Evolutionary conservation across 106 monocot species (phyloP).

Genomic region (Triglochin maritima): DNA sequence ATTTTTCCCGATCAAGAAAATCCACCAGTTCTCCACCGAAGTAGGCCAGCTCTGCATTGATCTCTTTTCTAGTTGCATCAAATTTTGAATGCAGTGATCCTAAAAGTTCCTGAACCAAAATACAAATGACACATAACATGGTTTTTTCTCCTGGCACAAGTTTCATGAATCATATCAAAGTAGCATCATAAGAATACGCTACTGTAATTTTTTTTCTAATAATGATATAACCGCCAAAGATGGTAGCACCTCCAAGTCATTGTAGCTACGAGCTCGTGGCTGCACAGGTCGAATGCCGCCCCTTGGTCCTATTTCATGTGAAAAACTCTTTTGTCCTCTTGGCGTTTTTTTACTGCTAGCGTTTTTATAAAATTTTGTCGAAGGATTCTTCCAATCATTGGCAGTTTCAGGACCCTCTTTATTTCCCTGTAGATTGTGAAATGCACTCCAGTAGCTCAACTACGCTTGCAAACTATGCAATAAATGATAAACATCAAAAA

Average conservation of each 20-base stretch:
- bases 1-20: slow-evolving; percentile 25
- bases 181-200: no score
- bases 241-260: slow-evolving; percentile 41
- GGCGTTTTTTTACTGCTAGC: slow-evolving; percentile 10
- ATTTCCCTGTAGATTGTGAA: slow-evolving; percentile 14
- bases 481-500: not conserved
- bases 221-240: not conserved
- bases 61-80: slow-evolving; percentile 40
- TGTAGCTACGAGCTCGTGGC: slow-evolving; percentile 45
- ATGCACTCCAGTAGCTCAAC: not conserved
- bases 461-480: no score
- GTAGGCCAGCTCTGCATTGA: slow-evolving; percentile 40
- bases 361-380: slow-evolving; percentile 9
- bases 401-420: slow-evolving; percentile 1
- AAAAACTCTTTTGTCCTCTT: slow-evolving; percentile 46
- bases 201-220: no score
- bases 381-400: slow-evolving; percentile 13
- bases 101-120: slow-evolving; percentile 37
- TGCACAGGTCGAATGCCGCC: slow-evolving; percentile 26
- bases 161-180: no score
- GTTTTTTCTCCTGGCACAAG: no score
- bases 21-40: slow-evolving; percentile 38
- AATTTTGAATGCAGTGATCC: slow-evolving; percentile 48
- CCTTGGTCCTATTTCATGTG: slow-evolving; percentile 60
- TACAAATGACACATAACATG: not conserved